phyloP scores from a whole-genome alignment of 441 rosid species.

The Croton setiger region DNA sequence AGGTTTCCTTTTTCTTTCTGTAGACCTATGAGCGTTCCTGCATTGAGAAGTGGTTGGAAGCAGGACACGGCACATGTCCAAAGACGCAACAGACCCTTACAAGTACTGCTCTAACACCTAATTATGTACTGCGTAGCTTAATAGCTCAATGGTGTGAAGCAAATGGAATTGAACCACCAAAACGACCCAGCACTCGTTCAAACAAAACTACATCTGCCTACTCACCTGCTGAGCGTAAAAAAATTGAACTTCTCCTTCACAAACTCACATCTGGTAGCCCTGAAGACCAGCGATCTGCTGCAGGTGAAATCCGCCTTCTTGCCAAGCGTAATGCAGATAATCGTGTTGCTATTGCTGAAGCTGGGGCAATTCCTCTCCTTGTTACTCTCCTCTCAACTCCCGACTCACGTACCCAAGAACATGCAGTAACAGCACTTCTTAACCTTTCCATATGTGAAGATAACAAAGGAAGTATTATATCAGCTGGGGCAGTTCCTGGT shows the following conservation, averaged over 20 bases:
- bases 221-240: slow-evolving; percentile 64
- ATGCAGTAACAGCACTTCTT: slow-evolving; percentile 86
- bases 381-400: slow-evolving; percentile 71
- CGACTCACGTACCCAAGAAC: slow-evolving; percentile 87
- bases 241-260: slow-evolving; percentile 65
- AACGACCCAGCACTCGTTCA: slow-evolving; percentile 67
- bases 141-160: slow-evolving; percentile 97
- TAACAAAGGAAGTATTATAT: slow-evolving; percentile 79
- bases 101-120: slow-evolving; percentile 68
- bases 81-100: slow-evolving; percentile 76
- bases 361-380: slow-evolving; percentile 93
- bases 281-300: slow-evolving; percentile 78
- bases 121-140: slow-evolving; percentile 85
- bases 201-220: slow-evolving; percentile 52
- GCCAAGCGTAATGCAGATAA: slow-evolving; percentile 92
- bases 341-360: slow-evolving; percentile 94
- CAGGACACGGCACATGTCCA: slow-evolving; percentile 83
- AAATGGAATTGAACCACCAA: slow-evolving; percentile 84
- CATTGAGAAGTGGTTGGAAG: slow-evolving; percentile 93
- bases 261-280: slow-evolving; percentile 65
- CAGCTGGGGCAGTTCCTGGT: slow-evolving; percentile 86
- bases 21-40: slow-evolving; percentile 92
- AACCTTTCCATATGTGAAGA: slow-evolving; percentile 93
- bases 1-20: slow-evolving; percentile 23
- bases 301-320: slow-evolving; percentile 90